These are phyloP conservation scores for Scalesia atractyloides DNA, from an alignment of 129 eudicot species.

Conservation along the genomic window DNA sequence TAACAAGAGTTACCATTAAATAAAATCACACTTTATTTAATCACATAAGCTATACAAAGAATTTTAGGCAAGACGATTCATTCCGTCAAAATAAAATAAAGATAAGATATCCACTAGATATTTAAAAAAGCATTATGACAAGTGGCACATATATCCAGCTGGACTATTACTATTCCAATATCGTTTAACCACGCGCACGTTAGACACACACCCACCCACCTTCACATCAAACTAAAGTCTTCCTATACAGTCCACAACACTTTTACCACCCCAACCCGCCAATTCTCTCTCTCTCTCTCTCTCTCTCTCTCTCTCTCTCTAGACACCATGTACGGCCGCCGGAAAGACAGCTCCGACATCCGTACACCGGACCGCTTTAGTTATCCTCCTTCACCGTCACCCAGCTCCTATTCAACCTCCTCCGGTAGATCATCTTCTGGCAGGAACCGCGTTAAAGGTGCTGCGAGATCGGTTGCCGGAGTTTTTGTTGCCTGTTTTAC, in stretches of 20 bases:
- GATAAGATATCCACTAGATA: neutral
- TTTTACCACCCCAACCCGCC: constrained; percentile 40
- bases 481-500: constrained; percentile 71
- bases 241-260: neutral
- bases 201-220: constrained; percentile 36
- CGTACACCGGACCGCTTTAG: constrained; percentile 39
- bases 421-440: constrained; percentile 45
- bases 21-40: no score
- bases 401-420: constrained; percentile 47
- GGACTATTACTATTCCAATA: neutral
- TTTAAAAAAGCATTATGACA: neutral
- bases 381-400: constrained; percentile 30
- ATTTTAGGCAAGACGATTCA: no score
- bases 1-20: no score
- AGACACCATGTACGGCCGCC: constrained; percentile 37
- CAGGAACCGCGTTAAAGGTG: constrained; percentile 49
- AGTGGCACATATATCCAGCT: constrained; percentile 20
- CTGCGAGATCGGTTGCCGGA: constrained; percentile 65
- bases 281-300: constrained; percentile 27
- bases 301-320: constrained; percentile 16
- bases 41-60: no score
- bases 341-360: constrained; percentile 36
- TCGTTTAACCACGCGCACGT: constrained; percentile 32
- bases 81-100: no score
- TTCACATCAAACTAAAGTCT: constrained; percentile 33